Evolutionary conservation across 1,284 basidiomycete genomes (phyloP).

Genomic region (Boletus semigastroideus): DNA sequence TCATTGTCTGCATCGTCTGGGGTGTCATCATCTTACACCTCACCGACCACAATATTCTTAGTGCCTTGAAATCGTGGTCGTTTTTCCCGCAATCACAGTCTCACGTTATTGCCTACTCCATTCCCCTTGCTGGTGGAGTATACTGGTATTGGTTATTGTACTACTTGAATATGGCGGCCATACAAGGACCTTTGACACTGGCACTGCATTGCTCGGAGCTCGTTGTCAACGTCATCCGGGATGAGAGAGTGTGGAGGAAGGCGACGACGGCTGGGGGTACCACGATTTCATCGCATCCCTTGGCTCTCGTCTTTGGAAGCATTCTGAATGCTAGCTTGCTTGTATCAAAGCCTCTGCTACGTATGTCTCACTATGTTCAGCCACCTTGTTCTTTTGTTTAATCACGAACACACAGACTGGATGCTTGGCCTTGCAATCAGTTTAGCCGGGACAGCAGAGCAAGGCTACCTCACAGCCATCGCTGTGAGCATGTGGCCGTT

Average conservation of each 20-base stretch:
- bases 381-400: not conserved
- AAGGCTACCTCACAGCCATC: conserved; percentile 16
- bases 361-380: conserved; percentile 17
- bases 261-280: conserved; percentile 17
- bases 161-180: conserved; percentile 24
- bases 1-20: conserved; percentile 21
- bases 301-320: conserved; percentile 22
- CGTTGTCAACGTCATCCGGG: conserved; percentile 29
- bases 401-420: conserved; percentile 24
- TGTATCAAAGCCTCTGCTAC: conserved; percentile 24
- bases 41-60: conserved; percentile 12
- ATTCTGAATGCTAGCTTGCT: conserved; percentile 17
- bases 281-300: conserved; percentile 19
- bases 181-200: conserved; percentile 33
- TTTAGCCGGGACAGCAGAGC: conserved; percentile 14
- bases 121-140: conserved; percentile 20
- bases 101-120: conserved; percentile 23
- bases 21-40: conserved; percentile 21
- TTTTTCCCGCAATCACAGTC: conserved; percentile 30
- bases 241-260: conserved; percentile 28
- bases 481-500: conserved; percentile 28
- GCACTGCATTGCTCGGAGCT: conserved; percentile 33
- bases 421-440: conserved; percentile 34
- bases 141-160: conserved; percentile 28
- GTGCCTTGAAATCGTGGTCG: conserved; percentile 18